phyloP scores from a whole-genome alignment of 192 early-diverging fungal species.

The Glomus cerebriforme region DNA sequence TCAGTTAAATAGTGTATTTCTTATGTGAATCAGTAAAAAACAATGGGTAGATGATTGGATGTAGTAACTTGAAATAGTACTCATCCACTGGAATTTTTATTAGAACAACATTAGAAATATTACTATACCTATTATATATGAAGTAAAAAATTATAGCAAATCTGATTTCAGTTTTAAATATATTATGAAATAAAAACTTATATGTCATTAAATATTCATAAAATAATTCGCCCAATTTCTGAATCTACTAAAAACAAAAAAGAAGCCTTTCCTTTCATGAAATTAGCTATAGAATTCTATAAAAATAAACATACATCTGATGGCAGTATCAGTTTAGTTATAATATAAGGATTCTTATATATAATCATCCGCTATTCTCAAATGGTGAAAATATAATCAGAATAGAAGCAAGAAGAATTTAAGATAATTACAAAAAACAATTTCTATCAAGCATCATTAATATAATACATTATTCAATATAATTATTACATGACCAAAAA shows the following conservation, averaged over 20 bases:
- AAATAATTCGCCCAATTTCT: neutral
- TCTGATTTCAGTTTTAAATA: constrained; percentile 18
- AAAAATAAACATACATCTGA: neutral
- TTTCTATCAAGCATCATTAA: neutral
- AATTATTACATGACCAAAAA: constrained; percentile 11
- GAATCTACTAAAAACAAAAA: neutral
- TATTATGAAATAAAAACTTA: neutral
- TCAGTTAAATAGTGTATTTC: too few relatives aligned
- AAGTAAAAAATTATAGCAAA: constrained; percentile 16
- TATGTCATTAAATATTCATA: neutral
- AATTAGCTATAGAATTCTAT: neutral
- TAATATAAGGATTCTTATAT: neutral
- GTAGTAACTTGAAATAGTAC: too few relatives aligned
- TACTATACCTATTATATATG: constrained; percentile 14
- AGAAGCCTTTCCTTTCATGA: neutral
- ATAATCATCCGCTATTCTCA: neutral
- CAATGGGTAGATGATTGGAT: too few relatives aligned
- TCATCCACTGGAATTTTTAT: too few relatives aligned
- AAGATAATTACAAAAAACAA: constrained; percentile 8
- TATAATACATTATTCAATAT: neutral
- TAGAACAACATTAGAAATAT: constrained; percentile 21
- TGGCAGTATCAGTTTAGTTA: neutral
- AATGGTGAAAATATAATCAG: neutral
- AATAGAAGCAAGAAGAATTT: neutral
- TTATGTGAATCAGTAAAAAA: too few relatives aligned